Evolutionary conservation across 2,329 filamentous ascomycete genomes (phyloP).

Genomic region (Talaromyces sp.): DNA sequence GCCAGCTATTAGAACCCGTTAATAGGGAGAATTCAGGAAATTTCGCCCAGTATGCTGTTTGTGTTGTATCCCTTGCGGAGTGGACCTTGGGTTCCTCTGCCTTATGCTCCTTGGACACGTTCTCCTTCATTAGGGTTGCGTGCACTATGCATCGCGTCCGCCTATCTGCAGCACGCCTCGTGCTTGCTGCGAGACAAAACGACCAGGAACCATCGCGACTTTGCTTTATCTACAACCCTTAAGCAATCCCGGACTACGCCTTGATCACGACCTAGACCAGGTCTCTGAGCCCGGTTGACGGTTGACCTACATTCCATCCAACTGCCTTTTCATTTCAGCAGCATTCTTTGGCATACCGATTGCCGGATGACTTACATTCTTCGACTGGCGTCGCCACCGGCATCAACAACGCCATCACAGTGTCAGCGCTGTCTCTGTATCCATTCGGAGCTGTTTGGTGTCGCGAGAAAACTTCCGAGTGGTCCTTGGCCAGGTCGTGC

Average conservation of each 20-base stretch:
- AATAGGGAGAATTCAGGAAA: slow-evolving; percentile 22
- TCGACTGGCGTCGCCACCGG: slow-evolving; percentile 26
- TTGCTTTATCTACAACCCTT: slow-evolving; percentile 18
- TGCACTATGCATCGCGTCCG: slow-evolving; percentile 10
- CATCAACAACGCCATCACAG: slow-evolving; percentile 20
- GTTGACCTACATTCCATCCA: slow-evolving; percentile 29
- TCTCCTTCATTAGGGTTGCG: slow-evolving; percentile 19
- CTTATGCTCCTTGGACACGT: slow-evolving; percentile 25
- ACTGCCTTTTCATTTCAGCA: slow-evolving; percentile 20
- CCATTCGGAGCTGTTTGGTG: slow-evolving; percentile 14
- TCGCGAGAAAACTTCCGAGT: slow-evolving; percentile 30
- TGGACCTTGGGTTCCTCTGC: slow-evolving; percentile 11
- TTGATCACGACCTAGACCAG: slow-evolving; percentile 21
- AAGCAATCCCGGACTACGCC: slow-evolving; percentile 12
- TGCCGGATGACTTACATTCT: slow-evolving; percentile 29
- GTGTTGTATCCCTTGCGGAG: slow-evolving; percentile 30
- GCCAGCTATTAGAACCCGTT: slow-evolving; percentile 20
- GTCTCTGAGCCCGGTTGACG: slow-evolving; percentile 14
- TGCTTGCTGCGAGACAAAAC: slow-evolving; percentile 18
- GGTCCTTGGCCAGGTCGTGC: slow-evolving; percentile 32
- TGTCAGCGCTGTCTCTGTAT: slow-evolving; percentile 11
- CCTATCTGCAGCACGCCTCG: slow-evolving; percentile 21
- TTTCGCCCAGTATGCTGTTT: background rate
- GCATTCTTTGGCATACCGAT: slow-evolving; percentile 25
- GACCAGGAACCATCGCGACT: slow-evolving; percentile 6